Base-by-base conservation (phyloP, 176 grass and related monocot species). In the Panicum miliaceum region DNA sequence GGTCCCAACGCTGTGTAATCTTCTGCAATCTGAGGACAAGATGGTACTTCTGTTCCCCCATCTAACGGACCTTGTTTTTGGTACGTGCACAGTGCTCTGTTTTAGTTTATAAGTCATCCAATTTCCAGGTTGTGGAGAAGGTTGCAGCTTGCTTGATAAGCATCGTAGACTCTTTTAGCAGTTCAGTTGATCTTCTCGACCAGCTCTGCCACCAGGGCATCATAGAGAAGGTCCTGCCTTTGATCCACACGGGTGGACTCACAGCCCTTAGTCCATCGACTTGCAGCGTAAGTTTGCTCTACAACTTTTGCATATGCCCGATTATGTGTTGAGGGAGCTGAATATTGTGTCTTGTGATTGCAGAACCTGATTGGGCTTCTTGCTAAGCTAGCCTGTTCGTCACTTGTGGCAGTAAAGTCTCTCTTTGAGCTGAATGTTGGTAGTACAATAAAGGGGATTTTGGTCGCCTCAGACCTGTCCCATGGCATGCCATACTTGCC, bases 311-410 rank as follows among this genome's bases (percentile, higher is more conserved):
- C 16, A 2, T 73, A 50, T 80, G 27, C 19, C 10, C 1, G n/a
- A 69, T 57, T 81, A 67, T 76, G 26, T 71, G 63, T 65, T n/a
- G 19, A 54, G 22, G 65, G 26, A 48, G 40, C 79, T 82, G 74
- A 83, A 54, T 75, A 60, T 83, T 72, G 47, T 78, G 67, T 90
- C 43, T 68, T 87, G 18, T 83, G 73, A 67, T 54, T 84, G 64
- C 88, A 99, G 96, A 88, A 84, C 52, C 79, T 99, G 87, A 86
- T 99, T 53, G 77, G 83, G 81, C 85, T 99, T 84, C 93, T 99
- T 29, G 91, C 91, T 47, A 92, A 94, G 87, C 88, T 99, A 52
- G 96, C 96, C 4, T 81, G 85, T 82, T 82, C 53, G 76, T 99
- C 96, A 53, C 91, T 94, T 71, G 77, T 96, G 78, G 91, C 93